Evolutionary conservation across 208 protist species (phyloP).

Genomic region (Crithidia expoeki): DNA sequence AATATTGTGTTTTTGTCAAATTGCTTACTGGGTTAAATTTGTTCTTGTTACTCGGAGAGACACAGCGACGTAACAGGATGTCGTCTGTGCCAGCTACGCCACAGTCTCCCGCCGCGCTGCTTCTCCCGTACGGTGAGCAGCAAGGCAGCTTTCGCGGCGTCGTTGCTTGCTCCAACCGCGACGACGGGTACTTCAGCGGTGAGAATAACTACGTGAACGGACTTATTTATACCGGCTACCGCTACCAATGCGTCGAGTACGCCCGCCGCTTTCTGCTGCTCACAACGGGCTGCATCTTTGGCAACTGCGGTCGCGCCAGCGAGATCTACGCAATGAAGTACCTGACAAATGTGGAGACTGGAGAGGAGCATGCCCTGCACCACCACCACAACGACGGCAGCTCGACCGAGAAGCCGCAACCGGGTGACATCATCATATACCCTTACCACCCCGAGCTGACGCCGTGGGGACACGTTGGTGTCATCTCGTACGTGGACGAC

Average conservation of each 20-base stretch:
- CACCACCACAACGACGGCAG: slow-evolving; percentile 56
- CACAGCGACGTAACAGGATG: too few relatives aligned
- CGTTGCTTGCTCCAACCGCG: slow-evolving; percentile 66
- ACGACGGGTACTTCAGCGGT: slow-evolving; percentile 85
- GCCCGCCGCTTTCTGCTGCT: slow-evolving; percentile 76
- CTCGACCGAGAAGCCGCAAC: slow-evolving; percentile 39
- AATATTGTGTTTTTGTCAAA: too few relatives aligned
- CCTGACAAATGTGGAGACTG: slow-evolving; percentile 69
- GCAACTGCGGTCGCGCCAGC: slow-evolving; percentile 58
- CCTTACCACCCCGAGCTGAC: slow-evolving; percentile 52
- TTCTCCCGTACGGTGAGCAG: slow-evolving; percentile 63
- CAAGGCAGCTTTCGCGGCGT: slow-evolving; percentile 77
- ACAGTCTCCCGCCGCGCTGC: slow-evolving; percentile 3
- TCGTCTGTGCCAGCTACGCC: neutral
- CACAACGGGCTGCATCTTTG: slow-evolving; percentile 77
- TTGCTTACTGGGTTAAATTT: too few relatives aligned
- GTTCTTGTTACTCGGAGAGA: too few relatives aligned
- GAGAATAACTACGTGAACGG: slow-evolving; percentile 78
- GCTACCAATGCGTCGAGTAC: slow-evolving; percentile 87
- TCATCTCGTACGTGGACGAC: slow-evolving; percentile 79
- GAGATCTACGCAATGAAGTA: slow-evolving; percentile 76
- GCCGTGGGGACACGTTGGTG: slow-evolving; percentile 74
- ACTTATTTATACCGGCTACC: slow-evolving; percentile 73
- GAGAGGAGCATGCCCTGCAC: slow-evolving; percentile 45
- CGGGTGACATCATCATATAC: slow-evolving; percentile 77